Conservation (phyloP, 768 basidiomycete species). For the Pulveroboletus sp. region DNA sequence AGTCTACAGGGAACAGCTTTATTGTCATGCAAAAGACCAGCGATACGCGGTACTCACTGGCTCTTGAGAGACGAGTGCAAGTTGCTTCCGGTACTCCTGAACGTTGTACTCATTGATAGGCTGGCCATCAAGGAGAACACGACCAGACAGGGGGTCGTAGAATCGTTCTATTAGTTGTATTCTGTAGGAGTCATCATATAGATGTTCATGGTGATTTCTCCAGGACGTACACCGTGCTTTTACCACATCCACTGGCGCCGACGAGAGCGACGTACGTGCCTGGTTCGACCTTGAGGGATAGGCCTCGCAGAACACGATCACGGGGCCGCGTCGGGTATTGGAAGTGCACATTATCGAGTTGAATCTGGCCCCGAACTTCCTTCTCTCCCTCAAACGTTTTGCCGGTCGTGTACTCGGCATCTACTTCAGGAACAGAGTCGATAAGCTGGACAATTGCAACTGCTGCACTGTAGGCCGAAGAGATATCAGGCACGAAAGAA, state of each 20-base stretch:
- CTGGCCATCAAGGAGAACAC: slow-evolving; percentile 69
- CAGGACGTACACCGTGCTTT: slow-evolving; percentile 65
- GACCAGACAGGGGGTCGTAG: slow-evolving; percentile 77
- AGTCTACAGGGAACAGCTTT: slow-evolving; percentile 35
- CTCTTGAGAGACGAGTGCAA: slow-evolving; percentile 90
- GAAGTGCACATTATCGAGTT: slow-evolving; percentile 80
- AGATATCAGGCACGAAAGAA: slow-evolving; percentile 83
- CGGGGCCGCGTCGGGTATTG: slow-evolving; percentile 87
- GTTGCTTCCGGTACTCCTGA: slow-evolving; percentile 81
- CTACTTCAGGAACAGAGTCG: slow-evolving; percentile 73
- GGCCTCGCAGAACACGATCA: slow-evolving; percentile 75
- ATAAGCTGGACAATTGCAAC: slow-evolving; percentile 70
- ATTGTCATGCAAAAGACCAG: slow-evolving; percentile 3
- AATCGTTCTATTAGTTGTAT: slow-evolving; percentile 86
- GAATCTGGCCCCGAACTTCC: slow-evolving; percentile 63
- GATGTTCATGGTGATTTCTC: background rate
- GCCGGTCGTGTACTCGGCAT: slow-evolving; percentile 69
- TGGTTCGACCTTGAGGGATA: slow-evolving; percentile 67
- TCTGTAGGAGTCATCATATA: slow-evolving; percentile 30
- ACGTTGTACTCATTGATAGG: slow-evolving; percentile 75
- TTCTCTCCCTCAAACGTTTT: slow-evolving; percentile 43
- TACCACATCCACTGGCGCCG: slow-evolving; percentile 77
- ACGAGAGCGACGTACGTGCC: slow-evolving; percentile 83
- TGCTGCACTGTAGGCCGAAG: slow-evolving; percentile 76
- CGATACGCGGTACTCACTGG: slow-evolving; percentile 35